Percentiles rank a stretch among this genome's conserved stretches.
These are phyloP conservation scores for Fusarium fracticaudum DNA, from an alignment of 2,329 filamentous ascomycete species.

Conservation along the genomic window DNA sequence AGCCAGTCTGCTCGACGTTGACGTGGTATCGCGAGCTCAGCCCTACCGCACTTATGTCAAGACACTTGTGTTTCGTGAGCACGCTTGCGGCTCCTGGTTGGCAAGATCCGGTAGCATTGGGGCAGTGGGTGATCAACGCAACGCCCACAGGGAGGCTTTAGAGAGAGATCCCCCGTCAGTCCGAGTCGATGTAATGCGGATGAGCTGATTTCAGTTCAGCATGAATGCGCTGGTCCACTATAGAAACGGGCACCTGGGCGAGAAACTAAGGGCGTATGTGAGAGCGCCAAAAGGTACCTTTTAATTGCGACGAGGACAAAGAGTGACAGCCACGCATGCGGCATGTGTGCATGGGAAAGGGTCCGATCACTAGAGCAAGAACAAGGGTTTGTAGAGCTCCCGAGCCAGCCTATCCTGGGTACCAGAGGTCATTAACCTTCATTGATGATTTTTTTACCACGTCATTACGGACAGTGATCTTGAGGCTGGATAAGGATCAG, in stretches of 20 bases:
- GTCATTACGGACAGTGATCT: conserved; percentile 19
- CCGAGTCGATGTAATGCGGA: background rate
- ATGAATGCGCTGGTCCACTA: conserved; percentile 3
- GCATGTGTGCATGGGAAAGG: conserved; percentile 35
- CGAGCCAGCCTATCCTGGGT: conserved; percentile 20
- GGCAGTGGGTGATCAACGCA: conserved; percentile 28
- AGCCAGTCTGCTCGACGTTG: conserved; percentile 16
- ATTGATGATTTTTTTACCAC: conserved; percentile 23
- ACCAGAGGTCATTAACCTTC: background rate
- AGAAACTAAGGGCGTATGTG: conserved; percentile 27
- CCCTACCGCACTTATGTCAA: conserved; percentile 30
- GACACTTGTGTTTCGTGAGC: conserved; percentile 24
- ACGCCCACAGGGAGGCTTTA: conserved; percentile 17
- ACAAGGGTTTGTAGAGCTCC: conserved; percentile 30
- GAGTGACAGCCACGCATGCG: conserved; percentile 35
- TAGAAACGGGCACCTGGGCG: conserved; percentile 23
- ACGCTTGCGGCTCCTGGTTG: conserved; percentile 29
- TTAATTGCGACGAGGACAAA: conserved; percentile 27
- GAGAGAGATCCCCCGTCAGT: conserved; percentile 15
- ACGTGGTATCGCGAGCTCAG: conserved; percentile 35
- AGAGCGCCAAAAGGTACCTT: conserved; percentile 18
- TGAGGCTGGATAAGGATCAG: conserved; percentile 24
- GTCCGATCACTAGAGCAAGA: conserved; percentile 25
- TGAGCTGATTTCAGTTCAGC: conserved; percentile 11
- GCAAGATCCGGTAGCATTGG: conserved; percentile 31